Evolutionary conservation across 495 filamentous ascomycete genomes (phyloP), one percentile per base, ranked within the genome.

Genomic region (Pseudoneurospora amorphoporcata): DNA sequence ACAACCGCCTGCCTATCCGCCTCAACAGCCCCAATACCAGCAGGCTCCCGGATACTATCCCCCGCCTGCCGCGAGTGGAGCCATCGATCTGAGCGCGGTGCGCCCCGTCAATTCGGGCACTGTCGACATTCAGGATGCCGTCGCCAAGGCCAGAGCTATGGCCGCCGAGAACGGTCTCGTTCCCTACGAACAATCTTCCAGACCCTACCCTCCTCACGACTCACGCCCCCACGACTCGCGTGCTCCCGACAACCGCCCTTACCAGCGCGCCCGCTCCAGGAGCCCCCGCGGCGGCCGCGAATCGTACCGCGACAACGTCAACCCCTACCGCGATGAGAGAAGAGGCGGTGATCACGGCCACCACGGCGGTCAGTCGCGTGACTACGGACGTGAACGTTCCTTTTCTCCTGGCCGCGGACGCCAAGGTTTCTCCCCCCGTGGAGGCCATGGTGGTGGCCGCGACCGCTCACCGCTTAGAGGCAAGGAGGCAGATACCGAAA

Each of bases 321-420:
- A 92, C 71, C 90, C 91, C 6, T 94, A 93, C 77, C 86, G 90
- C 72, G 91, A 93, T 72, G 92, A 95, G 77, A 87, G 92, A 69
- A 87, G 92, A 39, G 81, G 86, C 53, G 77, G 80, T n/a, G 83
- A 81, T 70, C 43, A 53, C 16, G 75, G 73, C 23, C 77, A 83
- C 43, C 82, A 83, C 68, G 77, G 68, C 10, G 74, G 65, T 39
- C 72, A 69, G 3, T 47, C 47, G 23, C 86, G 89, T 72, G 86
- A 87, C 19, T 88, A 85, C 74, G 84, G 83, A 65, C 88, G 90
- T 39, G 90, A 91, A 14, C 86, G 90, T 32, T 91, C 90, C 14
- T 87, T 86, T 70, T 90, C 88, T 23, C 88, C 88, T 10, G 85
- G 84, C 38, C 83, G 79, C 32, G 85, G 84, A 37, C 84, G 85